Percentiles rank a stretch among this genome's conserved stretches.
Evolutionary conservation across 2,329 filamentous ascomycete genomes (phyloP).

Genomic region (Lecanosticta acicola): DNA sequence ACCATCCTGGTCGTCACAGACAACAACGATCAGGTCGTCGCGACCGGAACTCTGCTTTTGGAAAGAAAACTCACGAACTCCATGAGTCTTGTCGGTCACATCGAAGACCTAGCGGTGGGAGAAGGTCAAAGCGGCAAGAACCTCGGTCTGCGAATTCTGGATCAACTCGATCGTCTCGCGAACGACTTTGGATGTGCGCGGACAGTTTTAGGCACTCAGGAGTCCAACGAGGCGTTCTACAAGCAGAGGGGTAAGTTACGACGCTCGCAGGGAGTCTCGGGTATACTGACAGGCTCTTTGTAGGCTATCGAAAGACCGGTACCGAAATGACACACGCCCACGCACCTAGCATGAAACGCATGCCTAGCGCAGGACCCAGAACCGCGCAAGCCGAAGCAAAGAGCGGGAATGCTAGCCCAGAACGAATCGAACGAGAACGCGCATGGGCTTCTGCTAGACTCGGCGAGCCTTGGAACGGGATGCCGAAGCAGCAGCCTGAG

Average conservation of each 20-base stretch:
- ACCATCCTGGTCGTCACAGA: constrained; percentile 19
- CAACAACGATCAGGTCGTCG: constrained; percentile 14
- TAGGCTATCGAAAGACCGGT: not conserved
- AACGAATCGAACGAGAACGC: no score
- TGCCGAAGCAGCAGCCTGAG: no score
- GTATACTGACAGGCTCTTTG: not conserved
- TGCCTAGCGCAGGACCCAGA: no score
- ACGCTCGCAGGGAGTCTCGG: not conserved
- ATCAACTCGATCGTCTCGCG: constrained; percentile 19
- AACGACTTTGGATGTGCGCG: constrained; percentile 20
- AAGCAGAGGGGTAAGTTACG: constrained; percentile 6
- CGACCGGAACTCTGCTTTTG: constrained; percentile 20
- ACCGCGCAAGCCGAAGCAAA: no score
- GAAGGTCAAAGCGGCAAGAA: constrained; percentile 22
- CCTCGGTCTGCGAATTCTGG: constrained; percentile 20
- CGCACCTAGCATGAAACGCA: no score
- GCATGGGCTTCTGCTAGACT: no score
- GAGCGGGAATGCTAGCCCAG: no score
- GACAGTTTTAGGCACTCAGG: constrained; percentile 15
- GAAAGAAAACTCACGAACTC: constrained; percentile 18
- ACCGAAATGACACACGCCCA: constrained; percentile 3
- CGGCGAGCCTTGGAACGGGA: no score
- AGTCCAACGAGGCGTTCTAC: constrained; percentile 21
- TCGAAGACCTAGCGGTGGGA: constrained; percentile 21
- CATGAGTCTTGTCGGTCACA: constrained; percentile 13